Base-by-base conservation (phyloP, 768 basidiomycete genomes). In the Auricularia sp. region DNA sequence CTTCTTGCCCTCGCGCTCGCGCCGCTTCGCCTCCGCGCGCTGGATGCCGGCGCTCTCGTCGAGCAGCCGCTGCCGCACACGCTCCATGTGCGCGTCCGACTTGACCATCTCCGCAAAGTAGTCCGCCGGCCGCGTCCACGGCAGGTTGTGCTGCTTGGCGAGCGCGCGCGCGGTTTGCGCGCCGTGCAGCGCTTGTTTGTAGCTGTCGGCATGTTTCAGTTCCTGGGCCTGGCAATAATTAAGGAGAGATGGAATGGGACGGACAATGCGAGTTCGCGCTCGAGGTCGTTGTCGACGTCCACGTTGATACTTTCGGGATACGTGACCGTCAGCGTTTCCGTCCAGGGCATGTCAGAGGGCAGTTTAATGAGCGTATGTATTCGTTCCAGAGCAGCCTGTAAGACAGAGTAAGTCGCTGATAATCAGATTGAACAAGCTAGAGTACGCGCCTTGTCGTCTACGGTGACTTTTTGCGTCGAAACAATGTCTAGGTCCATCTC, bases 31-130 rank as follows among this genome's bases (percentile, higher is more conserved):
- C 72, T 98, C 96, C 66, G 89, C 83, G 75, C 90, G 91, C 75
- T 97, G 94, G 69, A 98, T 94, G 1, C 83, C 81, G 0, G 93
- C 90, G 33, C 80, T 78, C 75, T 98, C 97, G 75, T 98, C 91
- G 34, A 98, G 81, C 33, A 98, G 76, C 18, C 89, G 85, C 67
- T 93, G 88, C 63, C 97, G 89, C 69, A 98, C 91, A 66, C 94
- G 86, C 74, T 97, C 94, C 97, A 99, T 99, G 76, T 99, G 97
- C 6, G 90, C 80, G 70, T 99, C 97, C 37, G 87, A 88, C 76
- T 98, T 98, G 69, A 98, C 89, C 96, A 98, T 98, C 77, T 98
- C 96, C 29, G 96, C 96, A 68, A 96, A 98, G 75, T 94, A 98
- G 76, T 98, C 96, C 0, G 85, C 70, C 0, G 97, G 97, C 14